Conservation (phyloP, 1,284 basidiomycete species). For the Leccinum griseonigrum region DNA sequence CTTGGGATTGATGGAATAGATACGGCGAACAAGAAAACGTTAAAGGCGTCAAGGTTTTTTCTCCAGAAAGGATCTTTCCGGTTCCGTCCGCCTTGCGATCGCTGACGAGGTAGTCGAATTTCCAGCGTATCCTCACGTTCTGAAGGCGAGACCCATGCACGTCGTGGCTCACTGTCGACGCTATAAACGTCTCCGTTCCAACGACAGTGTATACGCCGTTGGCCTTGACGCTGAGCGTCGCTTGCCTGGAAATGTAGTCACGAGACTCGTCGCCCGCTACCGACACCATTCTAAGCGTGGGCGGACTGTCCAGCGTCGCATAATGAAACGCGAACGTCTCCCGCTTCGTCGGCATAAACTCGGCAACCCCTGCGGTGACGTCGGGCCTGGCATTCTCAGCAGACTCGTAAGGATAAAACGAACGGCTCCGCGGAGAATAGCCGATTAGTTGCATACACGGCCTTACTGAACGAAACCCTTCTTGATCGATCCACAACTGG, state of each 20-base stretch:
- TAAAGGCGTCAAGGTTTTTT: conserved; percentile 68
- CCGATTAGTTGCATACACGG: conserved; percentile 59
- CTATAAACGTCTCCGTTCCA: conserved; percentile 51
- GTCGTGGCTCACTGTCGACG: conserved; percentile 20
- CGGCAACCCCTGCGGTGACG: conserved; percentile 42
- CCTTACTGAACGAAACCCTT: conserved; percentile 64
- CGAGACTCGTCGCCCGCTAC: conserved; percentile 60
- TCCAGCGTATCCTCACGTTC: conserved; percentile 57
- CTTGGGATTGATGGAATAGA: conserved; percentile 60
- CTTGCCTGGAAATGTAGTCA: conserved; percentile 73
- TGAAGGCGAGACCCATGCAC: conserved; percentile 16
- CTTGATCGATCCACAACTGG: conserved; percentile 78
- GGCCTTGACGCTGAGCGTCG: conserved; percentile 58
- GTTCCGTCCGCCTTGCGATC: conserved; percentile 48
- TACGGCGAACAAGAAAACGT: conserved; percentile 71
- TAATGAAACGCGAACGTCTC: conserved; percentile 69
- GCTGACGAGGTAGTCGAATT: conserved; percentile 73
- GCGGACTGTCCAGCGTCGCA: conserved; percentile 63
- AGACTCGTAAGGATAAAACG: conserved; percentile 29
- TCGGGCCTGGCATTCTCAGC: conserved; percentile 23
- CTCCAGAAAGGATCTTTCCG: conserved; percentile 52
- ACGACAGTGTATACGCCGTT: conserved; percentile 73
- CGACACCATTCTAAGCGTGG: conserved; percentile 64
- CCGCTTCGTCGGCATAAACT: conserved; percentile 61
- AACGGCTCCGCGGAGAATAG: conserved; percentile 39